Percentiles rank a stretch among this genome's conserved stretches.
These are phyloP conservation scores for Marasmius fiardii DNA, from an alignment of 1,284 basidiomycete genomes.

Conservation along the genomic window DNA sequence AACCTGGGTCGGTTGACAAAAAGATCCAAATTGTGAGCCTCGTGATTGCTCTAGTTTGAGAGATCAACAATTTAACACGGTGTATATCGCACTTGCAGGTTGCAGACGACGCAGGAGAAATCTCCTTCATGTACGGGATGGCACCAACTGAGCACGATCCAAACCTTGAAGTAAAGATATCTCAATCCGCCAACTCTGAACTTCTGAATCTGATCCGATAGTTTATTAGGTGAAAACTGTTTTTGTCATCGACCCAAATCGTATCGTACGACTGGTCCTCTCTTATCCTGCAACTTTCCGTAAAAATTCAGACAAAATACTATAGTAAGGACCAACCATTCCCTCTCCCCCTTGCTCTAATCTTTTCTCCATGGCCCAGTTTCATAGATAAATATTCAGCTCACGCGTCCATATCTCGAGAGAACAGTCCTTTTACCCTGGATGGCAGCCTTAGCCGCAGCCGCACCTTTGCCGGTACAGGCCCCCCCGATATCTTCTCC, in stretches of 20 bases:
- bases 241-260: conserved; percentile 15
- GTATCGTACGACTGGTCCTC: conserved; percentile 9
- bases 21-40: conserved; percentile 9
- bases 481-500: background rate
- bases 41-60: background rate
- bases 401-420: background rate
- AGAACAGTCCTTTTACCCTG: conserved; percentile 5
- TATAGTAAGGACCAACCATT: conserved; percentile 56
- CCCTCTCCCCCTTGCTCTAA: background rate
- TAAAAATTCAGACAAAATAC: conserved; percentile 63
- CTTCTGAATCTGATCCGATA: background rate
- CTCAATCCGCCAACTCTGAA: background rate
- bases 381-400: conserved; percentile 10
- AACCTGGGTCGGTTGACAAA: background rate
- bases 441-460: conserved; percentile 5
- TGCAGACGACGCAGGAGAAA: conserved; percentile 8
- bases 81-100: background rate
- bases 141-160: conserved; percentile 1
- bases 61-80: background rate
- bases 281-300: conserved; percentile 11
- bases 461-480: conserved; percentile 2
- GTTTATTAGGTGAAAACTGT: conserved; percentile 5
- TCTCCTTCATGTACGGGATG: conserved; percentile 11
- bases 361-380: background rate
- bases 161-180: conserved; percentile 5